Evolutionary conservation across 2,329 filamentous ascomycete genomes (phyloP).

Genomic region (Exophiala alcalophila): DNA sequence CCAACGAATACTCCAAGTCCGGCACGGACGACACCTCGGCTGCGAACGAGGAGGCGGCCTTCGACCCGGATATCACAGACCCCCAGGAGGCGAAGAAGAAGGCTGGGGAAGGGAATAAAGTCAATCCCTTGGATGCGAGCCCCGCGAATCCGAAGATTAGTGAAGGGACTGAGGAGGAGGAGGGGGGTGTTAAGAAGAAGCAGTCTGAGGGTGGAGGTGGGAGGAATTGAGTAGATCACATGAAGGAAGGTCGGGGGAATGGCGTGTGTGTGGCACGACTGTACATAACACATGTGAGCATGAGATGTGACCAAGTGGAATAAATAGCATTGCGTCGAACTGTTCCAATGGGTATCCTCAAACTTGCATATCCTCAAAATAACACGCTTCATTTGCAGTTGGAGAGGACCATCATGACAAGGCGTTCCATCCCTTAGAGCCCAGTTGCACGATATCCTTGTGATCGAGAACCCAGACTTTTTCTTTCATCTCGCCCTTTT

Average conservation of each 20-base stretch:
- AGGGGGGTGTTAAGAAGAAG: conserved; percentile 45
- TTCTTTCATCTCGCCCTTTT: conserved; percentile 41
- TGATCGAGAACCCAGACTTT: conserved; percentile 42
- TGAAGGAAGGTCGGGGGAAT: too few species aligned
- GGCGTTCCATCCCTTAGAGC: conserved; percentile 31
- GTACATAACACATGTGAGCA: too few species aligned
- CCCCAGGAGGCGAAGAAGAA: conserved; percentile 59
- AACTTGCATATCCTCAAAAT: too few species aligned
- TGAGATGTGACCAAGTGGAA: neutral
- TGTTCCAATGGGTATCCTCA: conserved; percentile 11
- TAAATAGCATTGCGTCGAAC: conserved; percentile 1
- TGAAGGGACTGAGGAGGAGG: conserved; percentile 43
- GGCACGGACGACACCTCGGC: conserved; percentile 62
- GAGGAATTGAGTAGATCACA: conserved; percentile 39
- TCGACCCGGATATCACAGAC: conserved; percentile 63
- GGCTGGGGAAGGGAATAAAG: conserved; percentile 41
- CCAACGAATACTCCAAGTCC: conserved; percentile 66
- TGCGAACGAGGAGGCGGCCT: conserved; percentile 60
- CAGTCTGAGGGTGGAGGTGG: conserved; percentile 39
- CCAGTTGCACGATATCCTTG: conserved; percentile 39
- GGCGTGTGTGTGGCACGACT: too few species aligned
- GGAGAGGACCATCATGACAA: too few species aligned
- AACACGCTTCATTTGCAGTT: too few species aligned
- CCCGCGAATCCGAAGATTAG: conserved; percentile 60
- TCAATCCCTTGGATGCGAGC: conserved; percentile 57